Conservation (phyloP, 2,329 filamentous ascomycete genomes). For the Claviceps maximensis region DNA sequence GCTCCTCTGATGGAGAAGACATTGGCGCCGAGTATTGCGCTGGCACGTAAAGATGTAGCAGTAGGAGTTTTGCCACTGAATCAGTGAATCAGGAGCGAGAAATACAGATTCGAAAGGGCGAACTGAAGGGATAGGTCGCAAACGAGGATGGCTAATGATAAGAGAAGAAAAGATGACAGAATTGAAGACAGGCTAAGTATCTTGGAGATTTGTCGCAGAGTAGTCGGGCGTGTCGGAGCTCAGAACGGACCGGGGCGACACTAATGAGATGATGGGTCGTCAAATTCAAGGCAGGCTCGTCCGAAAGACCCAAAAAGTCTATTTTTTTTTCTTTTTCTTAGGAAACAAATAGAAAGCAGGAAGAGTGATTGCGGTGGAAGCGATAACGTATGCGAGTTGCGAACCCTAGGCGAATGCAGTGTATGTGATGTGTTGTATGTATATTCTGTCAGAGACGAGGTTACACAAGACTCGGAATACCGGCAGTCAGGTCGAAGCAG, state of each 20-base stretch:
- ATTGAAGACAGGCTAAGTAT: background rate
- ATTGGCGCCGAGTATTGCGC: background rate
- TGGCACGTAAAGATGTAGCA: background rate
- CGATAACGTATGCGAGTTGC: background rate
- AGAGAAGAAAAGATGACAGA: background rate
- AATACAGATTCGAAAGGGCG: background rate
- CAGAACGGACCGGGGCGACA: background rate
- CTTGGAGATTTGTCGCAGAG: background rate
- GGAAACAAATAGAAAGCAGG: background rate
- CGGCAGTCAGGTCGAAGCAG: background rate
- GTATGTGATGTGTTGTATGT: background rate
- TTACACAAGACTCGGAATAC: background rate
- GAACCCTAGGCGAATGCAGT: background rate
- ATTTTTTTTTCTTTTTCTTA: too few species aligned
- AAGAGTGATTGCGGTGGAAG: background rate
- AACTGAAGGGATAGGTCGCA: background rate
- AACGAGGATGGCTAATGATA: background rate
- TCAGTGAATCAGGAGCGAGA: too few species aligned
- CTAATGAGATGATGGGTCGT: background rate
- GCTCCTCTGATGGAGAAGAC: slow-evolving; percentile 3
- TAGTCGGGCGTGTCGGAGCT: background rate
- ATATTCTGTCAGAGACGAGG: background rate
- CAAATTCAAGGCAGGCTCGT: background rate
- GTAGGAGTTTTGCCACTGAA: background rate
- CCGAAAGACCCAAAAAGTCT: too few species aligned